Evolutionary conservation across 768 basidiomycete genomes (phyloP).

Genomic region (Serendipita sp.): DNA sequence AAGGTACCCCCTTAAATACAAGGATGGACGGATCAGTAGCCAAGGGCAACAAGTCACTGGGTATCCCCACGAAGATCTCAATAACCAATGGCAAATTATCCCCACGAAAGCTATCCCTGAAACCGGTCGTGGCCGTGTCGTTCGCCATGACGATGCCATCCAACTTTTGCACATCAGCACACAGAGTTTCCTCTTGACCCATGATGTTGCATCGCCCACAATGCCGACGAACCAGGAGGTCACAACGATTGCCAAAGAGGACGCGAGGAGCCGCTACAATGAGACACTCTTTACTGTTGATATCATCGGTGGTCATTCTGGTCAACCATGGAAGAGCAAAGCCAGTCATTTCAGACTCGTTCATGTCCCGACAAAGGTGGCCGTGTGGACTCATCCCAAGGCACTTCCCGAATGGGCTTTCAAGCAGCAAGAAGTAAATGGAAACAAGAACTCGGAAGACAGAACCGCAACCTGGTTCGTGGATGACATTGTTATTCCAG

Average conservation of each 20-base stretch:
- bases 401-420: constrained; percentile 92
- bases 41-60: constrained; percentile 98
- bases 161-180: constrained; percentile 82
- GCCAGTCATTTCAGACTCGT: constrained; percentile 81
- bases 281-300: constrained; percentile 78
- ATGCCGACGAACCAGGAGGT: constrained; percentile 99
- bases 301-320: constrained; percentile 55
- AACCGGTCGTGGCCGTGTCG: constrained; percentile 79
- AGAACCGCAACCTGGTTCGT: constrained; percentile 78
- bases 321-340: constrained; percentile 84
- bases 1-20: constrained; percentile 80
- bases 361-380: constrained; percentile 78
- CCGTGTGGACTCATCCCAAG: constrained; percentile 80
- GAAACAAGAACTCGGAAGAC: constrained; percentile 80
- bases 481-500: constrained; percentile 53
- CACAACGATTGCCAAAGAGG: constrained; percentile 77
- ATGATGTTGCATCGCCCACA: constrained; percentile 92
- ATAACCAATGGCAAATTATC: constrained; percentile 90
- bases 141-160: constrained; percentile 76
- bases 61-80: constrained; percentile 83
- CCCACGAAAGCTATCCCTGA: constrained; percentile 93
- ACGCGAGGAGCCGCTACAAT: constrained; percentile 48
- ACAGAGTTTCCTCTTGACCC: constrained; percentile 68
- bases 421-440: constrained; percentile 95
- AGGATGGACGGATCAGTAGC: constrained; percentile 87